Conservation (phyloP, 495 filamentous ascomycete genomes). For the Chaetomium tenue region DNA sequence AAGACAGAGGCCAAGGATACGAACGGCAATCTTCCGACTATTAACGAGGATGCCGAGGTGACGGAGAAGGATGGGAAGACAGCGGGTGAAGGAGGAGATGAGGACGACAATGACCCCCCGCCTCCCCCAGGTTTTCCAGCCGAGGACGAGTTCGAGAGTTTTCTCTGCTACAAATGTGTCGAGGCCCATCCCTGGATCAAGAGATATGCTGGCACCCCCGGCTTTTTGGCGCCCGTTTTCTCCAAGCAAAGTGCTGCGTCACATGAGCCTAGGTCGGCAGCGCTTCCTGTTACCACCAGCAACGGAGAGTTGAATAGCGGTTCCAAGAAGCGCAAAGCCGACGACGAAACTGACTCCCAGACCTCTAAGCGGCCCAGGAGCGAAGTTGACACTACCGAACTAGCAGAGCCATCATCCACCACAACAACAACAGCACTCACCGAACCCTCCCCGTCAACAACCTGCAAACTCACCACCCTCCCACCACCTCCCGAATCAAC, state of each 20-base stretch:
- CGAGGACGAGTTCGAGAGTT: slow-evolving; percentile 82
- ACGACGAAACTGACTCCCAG: slow-evolving; percentile 36
- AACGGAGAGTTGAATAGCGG: slow-evolving; percentile 21
- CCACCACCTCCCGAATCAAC: slow-evolving; percentile 44
- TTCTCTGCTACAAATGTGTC: slow-evolving; percentile 93
- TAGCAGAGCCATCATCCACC: background rate
- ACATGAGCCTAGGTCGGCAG: slow-evolving; percentile 13
- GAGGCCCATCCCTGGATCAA: slow-evolving; percentile 91
- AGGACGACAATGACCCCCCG: slow-evolving; percentile 52
- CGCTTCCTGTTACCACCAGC: background rate
- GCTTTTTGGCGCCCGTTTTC: slow-evolving; percentile 74
- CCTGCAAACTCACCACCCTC: slow-evolving; percentile 50
- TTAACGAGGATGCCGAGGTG: slow-evolving; percentile 39
- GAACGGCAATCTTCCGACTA: slow-evolving; percentile 37
- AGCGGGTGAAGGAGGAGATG: slow-evolving; percentile 31
- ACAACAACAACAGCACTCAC: no score
- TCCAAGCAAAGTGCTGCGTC: slow-evolving; percentile 26
- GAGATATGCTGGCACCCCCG: slow-evolving; percentile 75
- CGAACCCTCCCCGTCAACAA: background rate
- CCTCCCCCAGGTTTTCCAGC: slow-evolving; percentile 80
- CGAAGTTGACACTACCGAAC: slow-evolving; percentile 24
- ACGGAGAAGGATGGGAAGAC: slow-evolving; percentile 28
- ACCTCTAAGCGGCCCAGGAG: slow-evolving; percentile 62
- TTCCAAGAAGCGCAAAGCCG: slow-evolving; percentile 74
- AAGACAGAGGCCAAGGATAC: slow-evolving; percentile 20